Evolutionary conservation across 2,329 filamentous ascomycete species (phyloP).

Genomic region (Diaporthe ampelina): DNA sequence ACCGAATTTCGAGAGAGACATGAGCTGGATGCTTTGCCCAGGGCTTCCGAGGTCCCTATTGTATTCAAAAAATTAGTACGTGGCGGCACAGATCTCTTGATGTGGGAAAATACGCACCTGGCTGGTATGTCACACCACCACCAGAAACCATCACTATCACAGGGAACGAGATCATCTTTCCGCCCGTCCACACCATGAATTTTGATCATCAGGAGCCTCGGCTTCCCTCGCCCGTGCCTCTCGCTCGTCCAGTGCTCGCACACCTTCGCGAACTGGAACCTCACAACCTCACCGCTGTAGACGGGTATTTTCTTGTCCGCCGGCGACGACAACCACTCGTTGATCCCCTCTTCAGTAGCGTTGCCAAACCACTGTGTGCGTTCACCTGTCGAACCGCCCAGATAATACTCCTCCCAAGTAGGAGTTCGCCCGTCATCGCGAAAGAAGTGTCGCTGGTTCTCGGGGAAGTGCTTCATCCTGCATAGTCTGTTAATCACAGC

Average conservation of each 20-base stretch:
- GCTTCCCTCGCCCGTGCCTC: constrained; percentile 75
- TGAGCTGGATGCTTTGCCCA: constrained; percentile 77
- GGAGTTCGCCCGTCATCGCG: constrained; percentile 77
- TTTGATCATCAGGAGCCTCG: constrained; percentile 78
- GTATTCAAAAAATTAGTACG: neutral
- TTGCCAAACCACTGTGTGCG: constrained; percentile 62
- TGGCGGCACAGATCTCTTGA: neutral
- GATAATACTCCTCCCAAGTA: constrained; percentile 86
- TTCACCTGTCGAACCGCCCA: constrained; percentile 68
- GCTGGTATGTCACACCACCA: constrained; percentile 85
- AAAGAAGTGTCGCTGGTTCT: constrained; percentile 77
- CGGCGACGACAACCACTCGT: constrained; percentile 73
- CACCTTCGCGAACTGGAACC: constrained; percentile 84
- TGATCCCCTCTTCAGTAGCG: constrained; percentile 65
- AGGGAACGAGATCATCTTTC: constrained; percentile 76
- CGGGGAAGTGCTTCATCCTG: constrained; percentile 77
- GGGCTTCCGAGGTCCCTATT: constrained; percentile 72
- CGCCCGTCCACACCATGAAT: constrained; percentile 76
- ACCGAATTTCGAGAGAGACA: constrained; percentile 67
- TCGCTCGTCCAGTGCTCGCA: constrained; percentile 89
- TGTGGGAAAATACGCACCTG: constrained; percentile 39
- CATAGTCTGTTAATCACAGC: neutral
- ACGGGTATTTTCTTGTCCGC: constrained; percentile 71
- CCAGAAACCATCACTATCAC: constrained; percentile 83
- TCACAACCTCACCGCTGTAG: constrained; percentile 66